Percentiles rank a stretch among this genome's conserved stretches.
phyloP scores from a whole-genome alignment of 129 eudicot species.

The Pittosporum tobira region DNA sequence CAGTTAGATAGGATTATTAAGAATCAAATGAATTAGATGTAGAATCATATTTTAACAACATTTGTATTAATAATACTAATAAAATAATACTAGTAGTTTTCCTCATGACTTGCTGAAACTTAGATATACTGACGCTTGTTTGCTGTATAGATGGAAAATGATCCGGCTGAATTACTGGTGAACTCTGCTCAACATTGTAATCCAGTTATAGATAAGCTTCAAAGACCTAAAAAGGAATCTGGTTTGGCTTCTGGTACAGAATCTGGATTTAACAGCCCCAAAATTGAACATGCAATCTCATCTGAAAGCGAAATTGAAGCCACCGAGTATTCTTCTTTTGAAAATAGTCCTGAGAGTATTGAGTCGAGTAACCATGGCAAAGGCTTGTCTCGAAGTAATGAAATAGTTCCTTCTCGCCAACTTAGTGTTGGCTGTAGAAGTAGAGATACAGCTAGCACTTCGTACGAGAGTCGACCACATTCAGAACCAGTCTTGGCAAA shows the following conservation, averaged over 20 bases:
- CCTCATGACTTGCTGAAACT: not conserved
- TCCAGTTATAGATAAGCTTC: slow-evolving; percentile 10
- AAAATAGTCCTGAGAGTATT: slow-evolving; percentile 13
- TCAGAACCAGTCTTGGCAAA: slow-evolving; percentile 11
- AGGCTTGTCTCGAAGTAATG: slow-evolving; percentile 24
- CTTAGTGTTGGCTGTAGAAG: slow-evolving; percentile 13
- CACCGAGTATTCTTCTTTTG: slow-evolving; percentile 12
- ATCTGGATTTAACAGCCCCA: slow-evolving; percentile 16
- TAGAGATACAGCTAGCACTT: slow-evolving; percentile 30
- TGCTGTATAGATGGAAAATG: slow-evolving; percentile 44
- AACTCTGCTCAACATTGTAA: slow-evolving; percentile 24
- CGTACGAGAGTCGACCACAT: slow-evolving; percentile 16
- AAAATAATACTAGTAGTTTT: not conserved
- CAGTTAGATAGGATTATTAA: not conserved
- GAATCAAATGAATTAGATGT: not conserved
- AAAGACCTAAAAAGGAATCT: slow-evolving; percentile 15
- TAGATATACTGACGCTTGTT: not conserved
- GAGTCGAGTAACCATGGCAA: slow-evolving; percentile 20
- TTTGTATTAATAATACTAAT: too few relatives aligned
- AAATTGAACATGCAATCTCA: slow-evolving; percentile 23
- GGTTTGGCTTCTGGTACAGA: slow-evolving; percentile 9
- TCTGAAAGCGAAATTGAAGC: slow-evolving; percentile 21
- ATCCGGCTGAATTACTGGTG: slow-evolving; percentile 30
- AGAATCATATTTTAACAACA: not conserved
- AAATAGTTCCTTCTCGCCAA: slow-evolving; percentile 19